A percentile compares a stretch with the other conserved stretches of the same genome.
Evolutionary conservation across 1,139 yeast species (phyloP).

Genomic region (Pichia sp.): DNA sequence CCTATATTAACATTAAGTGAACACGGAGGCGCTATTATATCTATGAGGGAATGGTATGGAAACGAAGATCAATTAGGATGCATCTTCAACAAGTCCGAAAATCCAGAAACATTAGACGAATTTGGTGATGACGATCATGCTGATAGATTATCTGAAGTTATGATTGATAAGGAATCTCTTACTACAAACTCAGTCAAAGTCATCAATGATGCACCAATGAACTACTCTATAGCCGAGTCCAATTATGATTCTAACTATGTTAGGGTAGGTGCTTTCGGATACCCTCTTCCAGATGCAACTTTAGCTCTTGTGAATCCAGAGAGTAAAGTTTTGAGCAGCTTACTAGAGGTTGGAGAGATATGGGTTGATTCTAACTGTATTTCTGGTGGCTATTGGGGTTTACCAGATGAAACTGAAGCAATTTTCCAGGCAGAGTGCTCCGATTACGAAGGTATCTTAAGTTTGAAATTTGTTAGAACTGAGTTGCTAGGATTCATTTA

Average conservation of each 20-base stretch:
- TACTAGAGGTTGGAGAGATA: conserved; percentile 88
- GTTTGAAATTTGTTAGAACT: conserved; percentile 80
- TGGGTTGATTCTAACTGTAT: conserved; percentile 93
- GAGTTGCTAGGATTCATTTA: conserved; percentile 85
- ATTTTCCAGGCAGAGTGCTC: conserved; percentile 80
- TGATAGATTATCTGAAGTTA: conserved; percentile 57
- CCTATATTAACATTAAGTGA: conserved; percentile 89
- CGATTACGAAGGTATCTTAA: conserved; percentile 63
- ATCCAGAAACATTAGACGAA: conserved; percentile 27
- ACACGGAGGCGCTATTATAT: conserved; percentile 93
- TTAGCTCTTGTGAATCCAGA: conserved; percentile 94
- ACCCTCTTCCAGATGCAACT: conserved; percentile 90
- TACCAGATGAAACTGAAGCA: conserved; percentile 61
- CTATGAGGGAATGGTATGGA: conserved; percentile 88
- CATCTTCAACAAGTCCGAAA: conserved; percentile 32
- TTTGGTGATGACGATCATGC: conserved; percentile 19
- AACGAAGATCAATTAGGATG: conserved; percentile 58
- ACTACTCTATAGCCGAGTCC: conserved; percentile 39
- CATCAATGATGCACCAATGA: conserved; percentile 54
- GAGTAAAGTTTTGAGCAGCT: conserved; percentile 59
- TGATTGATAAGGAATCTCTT: conserved; percentile 76
- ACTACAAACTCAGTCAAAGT: conserved; percentile 74
- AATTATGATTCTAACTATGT: conserved; percentile 45
- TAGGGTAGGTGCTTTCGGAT: conserved; percentile 89
- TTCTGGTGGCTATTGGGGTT: conserved; percentile 85